phyloP scores from a whole-genome alignment of 768 basidiomycete species.

The Leccinellum luteum region DNA sequence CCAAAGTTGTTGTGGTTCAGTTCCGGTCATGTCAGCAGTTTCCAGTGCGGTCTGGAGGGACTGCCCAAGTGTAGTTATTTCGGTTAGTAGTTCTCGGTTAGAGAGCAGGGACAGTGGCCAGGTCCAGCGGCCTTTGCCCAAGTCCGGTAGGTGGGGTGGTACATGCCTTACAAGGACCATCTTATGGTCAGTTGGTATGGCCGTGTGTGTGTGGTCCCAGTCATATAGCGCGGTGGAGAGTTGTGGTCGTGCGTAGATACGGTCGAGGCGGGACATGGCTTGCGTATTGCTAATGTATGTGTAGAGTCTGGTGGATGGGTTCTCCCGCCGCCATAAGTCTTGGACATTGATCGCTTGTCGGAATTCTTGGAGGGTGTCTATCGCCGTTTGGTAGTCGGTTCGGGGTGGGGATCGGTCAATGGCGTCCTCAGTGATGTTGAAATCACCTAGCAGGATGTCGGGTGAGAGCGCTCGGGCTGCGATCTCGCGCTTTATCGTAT shows the following conservation, averaged over 20 bases:
- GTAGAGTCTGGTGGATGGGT: background rate
- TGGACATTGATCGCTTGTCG: background rate
- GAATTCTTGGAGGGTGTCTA: conserved; percentile 11
- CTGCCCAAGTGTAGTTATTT: too few relatives aligned
- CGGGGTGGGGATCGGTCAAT: conserved; percentile 35
- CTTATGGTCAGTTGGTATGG: conserved; percentile 12
- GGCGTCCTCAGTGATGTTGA: conserved; percentile 39
- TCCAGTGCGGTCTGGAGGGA: too few relatives aligned
- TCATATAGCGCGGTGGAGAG: too few relatives aligned
- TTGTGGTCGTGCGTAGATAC: too few relatives aligned
- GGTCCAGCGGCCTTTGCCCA: background rate
- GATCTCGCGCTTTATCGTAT: background rate
- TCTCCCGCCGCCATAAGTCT: background rate
- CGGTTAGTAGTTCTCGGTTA: too few relatives aligned
- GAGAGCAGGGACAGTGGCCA: too few relatives aligned
- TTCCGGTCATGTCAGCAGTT: too few relatives aligned
- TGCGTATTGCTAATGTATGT: background rate
- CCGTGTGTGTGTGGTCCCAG: too few relatives aligned
- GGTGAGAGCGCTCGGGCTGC: conserved; percentile 10
- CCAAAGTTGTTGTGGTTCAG: background rate
- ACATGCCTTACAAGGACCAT: background rate
- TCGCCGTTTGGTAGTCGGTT: conserved; percentile 7
- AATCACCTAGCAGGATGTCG: conserved; percentile 38
- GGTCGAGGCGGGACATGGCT: background rate
- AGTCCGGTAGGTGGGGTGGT: background rate